A percentile compares a stretch with the other conserved stretches of the same genome.
These are phyloP conservation scores for Whalleya microplaca DNA, from an alignment of 2,329 filamentous ascomycete species.

Conservation along the genomic window DNA sequence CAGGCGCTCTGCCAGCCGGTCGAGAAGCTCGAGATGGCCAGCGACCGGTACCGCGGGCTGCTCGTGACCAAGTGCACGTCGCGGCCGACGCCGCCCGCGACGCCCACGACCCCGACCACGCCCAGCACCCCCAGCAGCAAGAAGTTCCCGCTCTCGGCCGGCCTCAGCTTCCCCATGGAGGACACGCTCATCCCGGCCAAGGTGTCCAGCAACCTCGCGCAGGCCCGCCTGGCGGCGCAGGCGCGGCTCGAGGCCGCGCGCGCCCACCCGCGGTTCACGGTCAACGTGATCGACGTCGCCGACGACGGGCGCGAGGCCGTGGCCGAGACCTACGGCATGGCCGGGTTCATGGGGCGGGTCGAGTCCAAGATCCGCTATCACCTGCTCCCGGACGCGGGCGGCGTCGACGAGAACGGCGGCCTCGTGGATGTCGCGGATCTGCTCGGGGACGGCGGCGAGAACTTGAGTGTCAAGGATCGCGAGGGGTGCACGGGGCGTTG, in stretches of 20 bases:
- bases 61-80: conserved; percentile 31
- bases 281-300: conserved; percentile 62
- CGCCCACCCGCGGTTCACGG: conserved; percentile 55
- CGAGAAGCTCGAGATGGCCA: conserved; percentile 55
- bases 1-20: conserved; percentile 70
- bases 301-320: conserved; percentile 53
- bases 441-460: conserved; percentile 52
- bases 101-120: conserved; percentile 40
- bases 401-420: conserved; percentile 59
- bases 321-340: conserved; percentile 58
- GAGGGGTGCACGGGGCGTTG: conserved; percentile 52
- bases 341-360: conserved; percentile 64
- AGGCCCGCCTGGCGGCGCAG: conserved; percentile 67
- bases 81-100: conserved; percentile 34
- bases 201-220: conserved; percentile 49
- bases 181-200: conserved; percentile 33
- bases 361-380: conserved; percentile 64
- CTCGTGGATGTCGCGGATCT: conserved; percentile 58
- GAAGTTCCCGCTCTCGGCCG: conserved; percentile 24
- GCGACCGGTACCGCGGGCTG: conserved; percentile 48
- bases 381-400: conserved; percentile 60
- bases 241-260: conserved; percentile 63
- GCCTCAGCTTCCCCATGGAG: conserved; percentile 30
- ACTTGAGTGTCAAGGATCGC: conserved; percentile 34
- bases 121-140: conserved; percentile 27